Percentiles rank a stretch among this genome's conserved stretches.
These are phyloP conservation scores for Grosmannia huntii DNA, from an alignment of 2,329 filamentous ascomycete genomes.

Conservation along the genomic window DNA sequence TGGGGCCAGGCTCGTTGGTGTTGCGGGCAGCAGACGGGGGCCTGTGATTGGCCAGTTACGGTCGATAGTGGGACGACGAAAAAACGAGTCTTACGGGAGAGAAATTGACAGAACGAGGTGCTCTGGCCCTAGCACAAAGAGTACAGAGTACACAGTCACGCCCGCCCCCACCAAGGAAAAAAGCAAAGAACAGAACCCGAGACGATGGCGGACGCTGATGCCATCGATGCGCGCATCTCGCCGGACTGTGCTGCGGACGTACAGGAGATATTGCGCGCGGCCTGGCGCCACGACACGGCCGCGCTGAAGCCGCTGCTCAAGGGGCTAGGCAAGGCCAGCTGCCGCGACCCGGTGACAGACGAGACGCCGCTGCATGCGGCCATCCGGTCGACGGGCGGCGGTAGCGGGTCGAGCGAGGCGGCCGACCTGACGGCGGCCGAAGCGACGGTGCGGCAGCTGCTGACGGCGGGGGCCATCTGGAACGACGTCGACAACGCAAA, in stretches of 20 bases:
- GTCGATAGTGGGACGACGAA: neutral
- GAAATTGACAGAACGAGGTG: no score
- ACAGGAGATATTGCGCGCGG: constrained; percentile 38
- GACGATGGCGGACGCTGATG: neutral
- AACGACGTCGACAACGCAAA: constrained; percentile 80
- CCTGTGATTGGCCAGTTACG: neutral
- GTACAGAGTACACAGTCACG: no score
- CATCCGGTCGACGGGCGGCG: constrained; percentile 44
- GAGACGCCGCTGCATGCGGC: constrained; percentile 84
- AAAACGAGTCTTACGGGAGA: no score
- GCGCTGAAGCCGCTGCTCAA: constrained; percentile 58
- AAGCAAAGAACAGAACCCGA: neutral
- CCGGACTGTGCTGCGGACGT: constrained; percentile 36
- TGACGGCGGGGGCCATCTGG: constrained; percentile 89
- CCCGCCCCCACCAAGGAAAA: neutral
- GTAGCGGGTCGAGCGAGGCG: neutral
- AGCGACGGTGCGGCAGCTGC: constrained; percentile 56
- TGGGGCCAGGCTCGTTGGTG: neutral
- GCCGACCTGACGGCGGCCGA: constrained; percentile 31
- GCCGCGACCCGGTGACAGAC: constrained; percentile 73
- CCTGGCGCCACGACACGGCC: constrained; percentile 48
- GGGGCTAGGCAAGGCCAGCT: constrained; percentile 51
- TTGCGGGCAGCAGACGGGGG: neutral
- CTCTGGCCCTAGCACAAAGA: no score
- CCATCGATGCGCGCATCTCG: constrained; percentile 38